Evolutionary conservation across 139 green algal genomes (phyloP), one percentile per base, ranked within the genome.

Genomic region (Tetradesmus obliquus): DNA sequence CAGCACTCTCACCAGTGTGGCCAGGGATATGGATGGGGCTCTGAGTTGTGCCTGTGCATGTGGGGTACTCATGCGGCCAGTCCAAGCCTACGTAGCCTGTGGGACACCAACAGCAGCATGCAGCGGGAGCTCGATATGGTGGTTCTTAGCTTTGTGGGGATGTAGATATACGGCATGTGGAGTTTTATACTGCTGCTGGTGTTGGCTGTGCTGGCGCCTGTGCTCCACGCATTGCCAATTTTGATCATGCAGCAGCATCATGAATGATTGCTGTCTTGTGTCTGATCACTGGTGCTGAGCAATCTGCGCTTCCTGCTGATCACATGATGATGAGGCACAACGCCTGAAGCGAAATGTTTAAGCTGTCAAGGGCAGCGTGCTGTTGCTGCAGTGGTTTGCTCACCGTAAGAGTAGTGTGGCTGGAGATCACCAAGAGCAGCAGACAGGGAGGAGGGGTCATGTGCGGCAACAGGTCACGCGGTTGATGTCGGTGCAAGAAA

Each of bases 21-120:
- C n/a, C n/a, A 82, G 74, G 74, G n/a, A 82, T 82, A n/a, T 54
- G 22, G 55, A 88, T 88, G n/a, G 83, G 83, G 83, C 55, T 79
- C 57, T 88, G 83, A 5, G 1, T 6, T 1, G 3, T 74, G 55
- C 83, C 83, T 74, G 22, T 72, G 57, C 83, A 88, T 19, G 83
- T 88, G 2, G 53, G 7, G 10, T 79, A 76, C 32, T 84, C 87
- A 17, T 91, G 57, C 3, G 87, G 87, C 87, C 87, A 91, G 54
- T 91, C 87, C 3, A 91, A n/a, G 10, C 74, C 87, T 45, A 55
- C 24, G 20, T 86, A 85, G 10, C 20, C 87, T n/a, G 6, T 82
- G 55, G 9, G 55, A 2, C 51, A 51, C 1, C 80, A 85, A 9
- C 12, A 72, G 55, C 82, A 51, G 55, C 54, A 6, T 53, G 19